Conservation (phyloP, 371 early-diverging fungal species). For the Syncephalastrum contaminatum region DNA sequence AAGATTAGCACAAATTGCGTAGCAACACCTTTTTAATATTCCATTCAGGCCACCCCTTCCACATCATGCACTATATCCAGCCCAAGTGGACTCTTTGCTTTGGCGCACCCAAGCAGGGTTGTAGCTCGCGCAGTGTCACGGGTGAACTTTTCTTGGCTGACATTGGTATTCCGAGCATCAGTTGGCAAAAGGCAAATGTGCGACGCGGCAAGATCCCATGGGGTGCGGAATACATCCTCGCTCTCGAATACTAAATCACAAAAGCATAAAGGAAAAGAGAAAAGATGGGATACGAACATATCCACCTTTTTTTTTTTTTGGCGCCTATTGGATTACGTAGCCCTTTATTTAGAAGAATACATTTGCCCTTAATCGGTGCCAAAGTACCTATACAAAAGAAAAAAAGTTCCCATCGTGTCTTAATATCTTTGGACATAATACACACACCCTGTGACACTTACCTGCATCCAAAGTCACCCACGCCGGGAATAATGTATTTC, state of each 20-base stretch:
- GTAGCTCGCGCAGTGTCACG: conserved; percentile 51
- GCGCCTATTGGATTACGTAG: no score
- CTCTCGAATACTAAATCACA: conserved; percentile 49
- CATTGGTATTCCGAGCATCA: conserved; percentile 67
- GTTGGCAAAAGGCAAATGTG: conserved; percentile 59
- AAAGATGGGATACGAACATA: no score
- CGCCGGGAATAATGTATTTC: conserved; percentile 90
- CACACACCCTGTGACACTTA: conserved; percentile 12
- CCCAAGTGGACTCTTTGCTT: conserved; percentile 80
- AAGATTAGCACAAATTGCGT: conserved; percentile 8
- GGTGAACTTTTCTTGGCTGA: conserved; percentile 82
- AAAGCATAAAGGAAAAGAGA: no score
- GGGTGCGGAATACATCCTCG: conserved; percentile 74
- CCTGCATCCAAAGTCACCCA: conserved; percentile 91
- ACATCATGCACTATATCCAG: conserved; percentile 43
- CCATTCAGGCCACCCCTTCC: conserved; percentile 24
- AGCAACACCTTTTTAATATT: not conserved
- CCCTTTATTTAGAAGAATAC: no score
- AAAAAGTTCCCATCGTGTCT: conserved; percentile 5
- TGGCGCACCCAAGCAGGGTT: conserved; percentile 72
- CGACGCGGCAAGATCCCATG: conserved; percentile 65
- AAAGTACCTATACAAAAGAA: conserved; percentile 16
- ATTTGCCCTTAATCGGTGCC: conserved; percentile 18
- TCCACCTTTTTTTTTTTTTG: no score
- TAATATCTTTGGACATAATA: not conserved